Percentiles rank a stretch among this genome's conserved stretches.
These are phyloP conservation scores for Chaetomium olivaceum DNA, from an alignment of 2,329 filamentous ascomycete species.

Conservation along the genomic window DNA sequence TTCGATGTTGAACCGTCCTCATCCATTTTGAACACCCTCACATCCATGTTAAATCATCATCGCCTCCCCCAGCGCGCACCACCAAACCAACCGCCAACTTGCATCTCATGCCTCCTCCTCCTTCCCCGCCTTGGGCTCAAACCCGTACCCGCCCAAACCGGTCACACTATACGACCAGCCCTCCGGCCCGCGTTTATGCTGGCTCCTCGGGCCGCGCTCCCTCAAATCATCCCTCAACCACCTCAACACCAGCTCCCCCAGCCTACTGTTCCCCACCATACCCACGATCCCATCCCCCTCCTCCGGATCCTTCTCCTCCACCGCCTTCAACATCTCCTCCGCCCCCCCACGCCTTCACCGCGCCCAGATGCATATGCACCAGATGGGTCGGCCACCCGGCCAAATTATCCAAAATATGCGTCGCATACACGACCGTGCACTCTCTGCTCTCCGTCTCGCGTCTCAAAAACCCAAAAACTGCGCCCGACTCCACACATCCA, in stretches of 20 bases:
- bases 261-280: slow-evolving; percentile 70
- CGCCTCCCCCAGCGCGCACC: not conserved
- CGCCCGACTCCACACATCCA: slow-evolving; percentile 81
- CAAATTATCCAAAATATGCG: slow-evolving; percentile 94
- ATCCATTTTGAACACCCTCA: no score
- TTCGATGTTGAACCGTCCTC: no score
- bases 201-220: slow-evolving; percentile 73
- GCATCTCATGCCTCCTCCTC: slow-evolving; percentile 12
- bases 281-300: slow-evolving; percentile 38
- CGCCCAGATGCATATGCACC: slow-evolving; percentile 91
- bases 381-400: slow-evolving; percentile 94
- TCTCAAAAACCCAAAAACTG: slow-evolving; percentile 86
- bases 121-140: slow-evolving; percentile 47
- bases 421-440: slow-evolving; percentile 96
- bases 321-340: slow-evolving; percentile 63
- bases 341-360: slow-evolving; percentile 84
- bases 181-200: slow-evolving; percentile 56
- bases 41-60: not conserved
- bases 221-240: slow-evolving; percentile 84
- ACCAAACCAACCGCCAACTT: not conserved
- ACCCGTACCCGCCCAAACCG: slow-evolving; percentile 57
- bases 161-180: slow-evolving; percentile 62
- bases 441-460: slow-evolving; percentile 77
- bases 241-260: slow-evolving; percentile 82
- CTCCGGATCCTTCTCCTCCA: slow-evolving; percentile 37